Percentiles rank a stretch among this genome's conserved stretches.
Evolutionary conservation across 495 filamentous ascomycete species (phyloP).

Genomic region (Daldinia decipiens): DNA sequence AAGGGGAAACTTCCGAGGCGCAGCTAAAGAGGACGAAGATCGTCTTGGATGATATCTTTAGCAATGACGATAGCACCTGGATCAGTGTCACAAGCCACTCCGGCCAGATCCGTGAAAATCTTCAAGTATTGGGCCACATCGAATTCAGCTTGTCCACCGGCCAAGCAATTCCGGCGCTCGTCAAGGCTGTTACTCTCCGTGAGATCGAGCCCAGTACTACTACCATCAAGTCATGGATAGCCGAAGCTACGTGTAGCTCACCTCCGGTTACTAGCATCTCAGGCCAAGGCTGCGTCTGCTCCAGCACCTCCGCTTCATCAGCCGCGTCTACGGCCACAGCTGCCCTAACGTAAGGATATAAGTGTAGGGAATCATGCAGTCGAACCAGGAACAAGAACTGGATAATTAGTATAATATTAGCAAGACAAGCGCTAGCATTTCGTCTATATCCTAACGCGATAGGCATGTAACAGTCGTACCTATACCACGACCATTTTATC

Average conservation of each 20-base stretch:
- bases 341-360: background rate
- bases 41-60: slow-evolving; percentile 73
- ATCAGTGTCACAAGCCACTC: slow-evolving; percentile 76
- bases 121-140: slow-evolving; percentile 68
- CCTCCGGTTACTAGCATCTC: slow-evolving; percentile 61
- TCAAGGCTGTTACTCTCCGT: slow-evolving; percentile 61
- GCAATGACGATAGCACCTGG: slow-evolving; percentile 63
- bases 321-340: slow-evolving; percentile 24
- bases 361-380: no score
- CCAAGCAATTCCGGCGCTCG: slow-evolving; percentile 74
- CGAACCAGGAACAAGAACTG: no score
- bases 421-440: background rate
- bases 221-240: slow-evolving; percentile 53
- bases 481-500: slow-evolving; percentile 18
- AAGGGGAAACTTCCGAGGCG: slow-evolving; percentile 63
- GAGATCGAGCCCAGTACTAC: slow-evolving; percentile 47
- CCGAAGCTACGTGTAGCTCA: slow-evolving; percentile 61
- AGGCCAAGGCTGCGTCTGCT: slow-evolving; percentile 58
- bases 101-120: slow-evolving; percentile 68
- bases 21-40: slow-evolving; percentile 64
- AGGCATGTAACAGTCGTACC: slow-evolving; percentile 5
- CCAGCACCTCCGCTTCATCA: slow-evolving; percentile 49
- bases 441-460: background rate
- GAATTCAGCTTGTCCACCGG: slow-evolving; percentile 71
- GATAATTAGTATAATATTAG: slow-evolving; percentile 3